Evolutionary conservation across 331 rosid genomes (phyloP).

Genomic region (Pyracantha coccinea): DNA sequence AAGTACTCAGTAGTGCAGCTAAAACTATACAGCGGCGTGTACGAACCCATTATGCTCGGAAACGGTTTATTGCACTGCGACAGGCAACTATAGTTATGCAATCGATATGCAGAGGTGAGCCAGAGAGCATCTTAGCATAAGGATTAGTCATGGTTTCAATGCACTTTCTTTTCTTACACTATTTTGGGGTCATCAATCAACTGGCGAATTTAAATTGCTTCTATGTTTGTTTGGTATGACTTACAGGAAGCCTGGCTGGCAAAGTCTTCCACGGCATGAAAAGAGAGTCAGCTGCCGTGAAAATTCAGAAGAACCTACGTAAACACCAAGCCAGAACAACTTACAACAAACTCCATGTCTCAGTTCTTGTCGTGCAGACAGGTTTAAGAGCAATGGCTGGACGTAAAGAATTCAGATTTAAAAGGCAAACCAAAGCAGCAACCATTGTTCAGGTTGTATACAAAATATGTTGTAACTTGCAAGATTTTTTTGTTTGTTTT

Average conservation of each 20-base stretch:
- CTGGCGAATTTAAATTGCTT: slow-evolving; percentile 5
- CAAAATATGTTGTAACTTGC: not conserved
- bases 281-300: slow-evolving; percentile 67
- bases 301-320: slow-evolving; percentile 72
- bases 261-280: slow-evolving; percentile 56
- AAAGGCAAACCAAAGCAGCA: slow-evolving; percentile 73
- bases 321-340: slow-evolving; percentile 50
- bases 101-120: slow-evolving; percentile 82
- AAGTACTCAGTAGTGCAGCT: slow-evolving; percentile 76
- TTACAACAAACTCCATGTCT: slow-evolving; percentile 45
- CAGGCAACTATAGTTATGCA: slow-evolving; percentile 56
- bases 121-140: not conserved
- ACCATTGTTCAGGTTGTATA: slow-evolving; percentile 58
- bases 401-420: slow-evolving; percentile 56
- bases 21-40: slow-evolving; percentile 79
- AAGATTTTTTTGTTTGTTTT: not conserved
- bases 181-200: slow-evolving; percentile 6
- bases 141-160: not conserved
- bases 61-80: slow-evolving; percentile 69
- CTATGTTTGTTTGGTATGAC: slow-evolving; percentile 12
- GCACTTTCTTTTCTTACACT: not conserved
- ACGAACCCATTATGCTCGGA: slow-evolving; percentile 73
- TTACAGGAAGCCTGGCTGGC: slow-evolving; percentile 77
- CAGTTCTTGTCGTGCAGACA: slow-evolving; percentile 70
- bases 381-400: slow-evolving; percentile 85